Evolutionary conservation across 164 flowering plant genomes (phyloP).

Genomic region (Aristolochia fimbriata): DNA sequence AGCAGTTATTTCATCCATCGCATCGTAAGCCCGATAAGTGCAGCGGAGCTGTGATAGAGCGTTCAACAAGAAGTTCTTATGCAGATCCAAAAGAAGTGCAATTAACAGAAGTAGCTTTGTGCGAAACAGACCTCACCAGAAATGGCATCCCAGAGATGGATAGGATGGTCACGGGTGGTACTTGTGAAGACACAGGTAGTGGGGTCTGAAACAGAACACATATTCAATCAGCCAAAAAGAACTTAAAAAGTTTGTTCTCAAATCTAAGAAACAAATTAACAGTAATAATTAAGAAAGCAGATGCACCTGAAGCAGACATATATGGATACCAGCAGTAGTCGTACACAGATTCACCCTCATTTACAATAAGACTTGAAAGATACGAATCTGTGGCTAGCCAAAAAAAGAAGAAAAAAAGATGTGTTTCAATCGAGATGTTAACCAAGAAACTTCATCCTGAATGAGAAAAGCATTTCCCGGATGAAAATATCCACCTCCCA

Average conservation of each 20-base stretch:
- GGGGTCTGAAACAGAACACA: constrained; percentile 49
- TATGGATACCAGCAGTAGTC: constrained; percentile 96
- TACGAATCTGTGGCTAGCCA: constrained; percentile 53
- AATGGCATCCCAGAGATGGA: constrained; percentile 95
- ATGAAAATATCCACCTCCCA: too few species aligned
- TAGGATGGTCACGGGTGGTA: constrained; percentile 93
- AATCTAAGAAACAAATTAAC: not conserved
- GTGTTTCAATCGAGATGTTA: too few species aligned
- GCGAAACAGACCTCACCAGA: constrained; percentile 58
- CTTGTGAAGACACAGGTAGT: constrained; percentile 78
- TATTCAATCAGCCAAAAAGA: not conserved
- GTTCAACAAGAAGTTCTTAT: not conserved
- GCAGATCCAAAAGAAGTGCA: not conserved
- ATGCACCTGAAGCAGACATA: constrained; percentile 84
- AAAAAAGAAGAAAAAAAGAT: too few species aligned
- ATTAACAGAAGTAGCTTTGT: too few species aligned
- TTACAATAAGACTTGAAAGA: constrained; percentile 47
- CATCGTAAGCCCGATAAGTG: constrained; percentile 92
- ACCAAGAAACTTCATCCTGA: too few species aligned
- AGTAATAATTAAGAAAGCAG: not conserved
- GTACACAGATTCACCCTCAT: constrained; percentile 86
- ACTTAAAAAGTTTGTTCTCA: too few species aligned
- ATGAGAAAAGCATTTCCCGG: too few species aligned
- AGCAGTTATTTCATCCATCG: constrained; percentile 93
- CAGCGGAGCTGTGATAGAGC: constrained; percentile 70